phyloP scores from a whole-genome alignment of 2,329 filamentous ascomycete species.

The Metarhizium sp. region DNA sequence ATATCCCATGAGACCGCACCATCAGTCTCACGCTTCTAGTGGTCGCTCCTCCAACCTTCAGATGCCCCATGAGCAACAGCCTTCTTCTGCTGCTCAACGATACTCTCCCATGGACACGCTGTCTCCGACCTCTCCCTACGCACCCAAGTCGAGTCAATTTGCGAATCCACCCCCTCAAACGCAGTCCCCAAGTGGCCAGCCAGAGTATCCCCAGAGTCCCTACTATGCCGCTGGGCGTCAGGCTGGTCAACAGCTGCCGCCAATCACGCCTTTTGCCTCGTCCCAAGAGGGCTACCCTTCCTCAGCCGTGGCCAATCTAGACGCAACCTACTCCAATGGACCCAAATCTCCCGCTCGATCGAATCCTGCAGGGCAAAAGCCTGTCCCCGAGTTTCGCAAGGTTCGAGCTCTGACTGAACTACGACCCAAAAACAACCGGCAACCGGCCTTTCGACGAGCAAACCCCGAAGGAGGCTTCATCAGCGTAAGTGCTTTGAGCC shows the following conservation, averaged over 20 bases:
- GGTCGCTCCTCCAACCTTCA: constrained; percentile 53
- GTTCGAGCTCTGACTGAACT: constrained; percentile 65
- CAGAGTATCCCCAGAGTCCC: constrained; percentile 50
- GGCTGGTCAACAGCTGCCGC: constrained; percentile 57
- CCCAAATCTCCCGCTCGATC: constrained; percentile 49
- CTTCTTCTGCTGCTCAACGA: constrained; percentile 75
- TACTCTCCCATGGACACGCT: constrained; percentile 94
- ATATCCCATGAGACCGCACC: constrained; percentile 71
- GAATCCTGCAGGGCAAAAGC: constrained; percentile 40
- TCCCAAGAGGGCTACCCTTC: constrained; percentile 65
- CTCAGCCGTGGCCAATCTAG: constrained; percentile 61
- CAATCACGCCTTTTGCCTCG: constrained; percentile 60
- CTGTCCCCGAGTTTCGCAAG: constrained; percentile 82
- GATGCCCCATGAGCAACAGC: constrained; percentile 45
- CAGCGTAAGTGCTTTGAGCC: constrained; percentile 53
- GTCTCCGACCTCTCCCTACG: constrained; percentile 72
- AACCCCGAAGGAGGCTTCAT: constrained; percentile 98
- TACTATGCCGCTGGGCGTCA: constrained; percentile 43
- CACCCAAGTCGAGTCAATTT: constrained; percentile 51
- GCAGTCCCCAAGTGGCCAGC: constrained; percentile 69
- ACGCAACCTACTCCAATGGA: constrained; percentile 51
- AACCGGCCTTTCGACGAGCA: constrained; percentile 85
- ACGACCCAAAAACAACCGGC: constrained; percentile 71
- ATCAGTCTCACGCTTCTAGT: constrained; percentile 60
- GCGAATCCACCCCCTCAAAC: constrained; percentile 45